phyloP scores from a whole-genome alignment of 495 filamentous ascomycete species.

The Neurospora sp. region DNA sequence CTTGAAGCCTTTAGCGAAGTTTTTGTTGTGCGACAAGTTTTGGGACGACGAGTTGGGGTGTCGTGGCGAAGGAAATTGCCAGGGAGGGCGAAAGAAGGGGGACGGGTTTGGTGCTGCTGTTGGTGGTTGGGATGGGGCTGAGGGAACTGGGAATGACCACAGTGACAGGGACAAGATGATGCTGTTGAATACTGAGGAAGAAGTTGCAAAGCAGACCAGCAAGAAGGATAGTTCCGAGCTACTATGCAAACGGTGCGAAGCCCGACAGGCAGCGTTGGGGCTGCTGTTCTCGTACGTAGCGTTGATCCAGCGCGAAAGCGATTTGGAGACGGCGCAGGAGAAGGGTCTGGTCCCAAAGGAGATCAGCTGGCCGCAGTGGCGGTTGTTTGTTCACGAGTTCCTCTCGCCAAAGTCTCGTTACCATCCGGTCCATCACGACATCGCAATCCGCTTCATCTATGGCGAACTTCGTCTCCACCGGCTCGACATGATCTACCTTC shows the following conservation, averaged over 20 bases:
- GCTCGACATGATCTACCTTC: slow-evolving; percentile 26
- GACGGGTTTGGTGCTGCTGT: neutral
- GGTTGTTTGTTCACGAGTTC: slow-evolving; percentile 2
- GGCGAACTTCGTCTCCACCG: slow-evolving; percentile 37
- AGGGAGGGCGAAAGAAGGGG: neutral
- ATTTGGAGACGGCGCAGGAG: slow-evolving; percentile 27
- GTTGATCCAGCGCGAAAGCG: slow-evolving; percentile 26
- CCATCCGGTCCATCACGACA: slow-evolving; percentile 15
- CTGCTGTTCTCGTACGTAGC: slow-evolving; percentile 29
- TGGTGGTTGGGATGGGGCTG: neutral
- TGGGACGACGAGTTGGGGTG: slow-evolving; percentile 18
- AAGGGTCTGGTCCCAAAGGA: slow-evolving; percentile 23
- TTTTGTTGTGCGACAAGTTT: slow-evolving; percentile 22
- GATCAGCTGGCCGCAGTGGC: slow-evolving; percentile 13
- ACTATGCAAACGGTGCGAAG: neutral
- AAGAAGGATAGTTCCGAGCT: neutral
- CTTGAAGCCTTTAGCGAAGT: slow-evolving; percentile 28
- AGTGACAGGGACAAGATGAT: neutral
- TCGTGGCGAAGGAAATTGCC: neutral
- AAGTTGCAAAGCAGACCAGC: neutral
- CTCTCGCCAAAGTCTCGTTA: slow-evolving; percentile 11
- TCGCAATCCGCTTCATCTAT: slow-evolving; percentile 34
- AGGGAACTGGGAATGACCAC: neutral
- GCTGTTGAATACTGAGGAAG: neutral
- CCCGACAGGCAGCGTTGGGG: slow-evolving; percentile 16